Base-by-base conservation (phyloP, 768 basidiomycete species). In the Inosperma sp. region DNA sequence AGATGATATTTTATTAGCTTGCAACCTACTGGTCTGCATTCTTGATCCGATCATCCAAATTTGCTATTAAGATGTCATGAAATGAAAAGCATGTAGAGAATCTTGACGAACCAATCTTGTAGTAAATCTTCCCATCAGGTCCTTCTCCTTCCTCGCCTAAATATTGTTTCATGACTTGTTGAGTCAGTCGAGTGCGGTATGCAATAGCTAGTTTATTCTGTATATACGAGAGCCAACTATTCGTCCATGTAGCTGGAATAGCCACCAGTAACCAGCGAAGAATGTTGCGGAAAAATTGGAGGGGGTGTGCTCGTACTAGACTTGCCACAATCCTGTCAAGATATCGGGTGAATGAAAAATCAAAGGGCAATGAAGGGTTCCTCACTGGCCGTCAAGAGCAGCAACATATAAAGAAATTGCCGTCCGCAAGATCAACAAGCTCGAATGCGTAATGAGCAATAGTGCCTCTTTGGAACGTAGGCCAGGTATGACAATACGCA, bases 371-470 rank as follows among this genome's bases (percentile, higher is more conserved):
- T 48, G 29, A 43, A 48, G 29, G 34, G 16, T 33, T 22, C 73
- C 83, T 57, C 59, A 90, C 88, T 81, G 86, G 67, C 95, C 95
- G 62, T 98, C 95, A 41, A 98, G 76, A 17, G 88, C 82, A 5
- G 95, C 95, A 41, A 99, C 93, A 62, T 96, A 97, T 14, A 99
- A 72, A 13, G 91, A 94, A 39, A 98, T 85, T 2, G 89, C 84
- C 3, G 95, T 98, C 58, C 95, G 74, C 56, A 90, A 86, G 12
- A 98, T 76, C 48, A 99, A 79, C 51, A 99, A 76, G 61, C 84
- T 82, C 12, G 93, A 90, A 68, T 98, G 94, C 77, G 91, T 86
- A 37, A 83, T 69, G 13, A 99, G 77, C 43, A 98, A 79, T 47
- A 88, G 68, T 0, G 93, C 91, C 66, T 97, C 94, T 57, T 92